A percentile compares a stretch with the other conserved stretches of the same genome.
phyloP scores from a whole-genome alignment of 2,329 filamentous ascomycete species.

The Verticillium isaacii region DNA sequence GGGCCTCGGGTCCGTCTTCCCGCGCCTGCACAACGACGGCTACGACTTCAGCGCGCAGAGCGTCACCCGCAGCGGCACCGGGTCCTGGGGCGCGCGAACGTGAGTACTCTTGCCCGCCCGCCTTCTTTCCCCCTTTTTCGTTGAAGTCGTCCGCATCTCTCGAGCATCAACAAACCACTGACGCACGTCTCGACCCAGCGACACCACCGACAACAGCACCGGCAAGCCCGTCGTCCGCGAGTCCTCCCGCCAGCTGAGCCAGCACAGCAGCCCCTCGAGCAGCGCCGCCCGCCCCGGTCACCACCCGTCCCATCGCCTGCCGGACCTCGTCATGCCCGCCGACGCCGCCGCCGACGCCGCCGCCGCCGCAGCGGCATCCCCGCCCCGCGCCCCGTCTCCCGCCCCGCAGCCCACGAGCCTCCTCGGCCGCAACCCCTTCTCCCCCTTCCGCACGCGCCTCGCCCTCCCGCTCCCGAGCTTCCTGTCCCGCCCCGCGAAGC shows the following conservation, averaged over 20 bases:
- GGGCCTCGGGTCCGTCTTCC: constrained; percentile 39
- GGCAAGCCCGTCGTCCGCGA: constrained; percentile 16
- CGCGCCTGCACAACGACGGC: constrained; percentile 24
- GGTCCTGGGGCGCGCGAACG: background rate
- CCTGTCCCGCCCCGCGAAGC: constrained; percentile 5
- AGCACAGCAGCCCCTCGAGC: constrained; percentile 12
- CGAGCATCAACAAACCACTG: background rate
- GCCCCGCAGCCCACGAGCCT: constrained; percentile 6
- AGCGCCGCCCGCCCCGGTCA: background rate
- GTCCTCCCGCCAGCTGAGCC: constrained; percentile 14
- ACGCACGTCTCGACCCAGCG: background rate
- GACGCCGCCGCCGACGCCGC: background rate
- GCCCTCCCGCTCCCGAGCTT: constrained; percentile 13
- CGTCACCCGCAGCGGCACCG: background rate
- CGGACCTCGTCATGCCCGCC: constrained; percentile 1
- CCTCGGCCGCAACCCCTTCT: constrained; percentile 25
- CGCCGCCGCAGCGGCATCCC: background rate
- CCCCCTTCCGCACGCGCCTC: constrained; percentile 27
- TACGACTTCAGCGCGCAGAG: constrained; percentile 13
- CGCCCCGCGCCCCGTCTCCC: constrained; percentile 1
- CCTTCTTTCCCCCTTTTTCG: background rate
- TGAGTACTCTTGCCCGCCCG: background rate
- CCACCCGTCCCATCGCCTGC: constrained; percentile 5
- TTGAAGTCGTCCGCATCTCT: background rate
- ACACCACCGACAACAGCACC: background rate